A percentile compares a stretch with the other conserved stretches of the same genome.
These are phyloP conservation scores for Drosera capensis DNA, from an alignment of 148 eudicot genomes.

Conservation along the genomic window DNA sequence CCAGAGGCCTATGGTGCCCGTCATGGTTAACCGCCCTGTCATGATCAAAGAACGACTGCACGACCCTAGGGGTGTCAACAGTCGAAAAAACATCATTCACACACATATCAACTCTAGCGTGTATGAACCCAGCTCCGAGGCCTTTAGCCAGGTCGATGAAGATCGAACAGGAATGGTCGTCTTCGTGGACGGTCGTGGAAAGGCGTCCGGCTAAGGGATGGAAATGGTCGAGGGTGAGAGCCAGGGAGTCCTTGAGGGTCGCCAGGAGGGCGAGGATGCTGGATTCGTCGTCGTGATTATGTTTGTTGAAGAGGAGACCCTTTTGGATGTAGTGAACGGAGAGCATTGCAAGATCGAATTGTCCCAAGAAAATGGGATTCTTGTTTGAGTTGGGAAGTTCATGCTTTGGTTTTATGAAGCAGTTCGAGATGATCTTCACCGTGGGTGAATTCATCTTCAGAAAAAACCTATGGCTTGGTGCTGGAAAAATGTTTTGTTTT, in stretches of 20 bases:
- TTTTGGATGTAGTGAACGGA: conserved; percentile 11
- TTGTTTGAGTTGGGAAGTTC: too few relatives aligned
- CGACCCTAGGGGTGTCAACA: conserved; percentile 4
- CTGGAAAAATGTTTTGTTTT: too few relatives aligned
- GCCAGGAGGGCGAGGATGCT: background rate
- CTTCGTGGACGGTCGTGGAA: background rate
- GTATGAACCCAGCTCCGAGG: conserved; percentile 8
- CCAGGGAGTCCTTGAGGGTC: conserved; percentile 5
- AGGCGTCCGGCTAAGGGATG: conserved; percentile 7
- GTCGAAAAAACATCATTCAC: conserved; percentile 4
- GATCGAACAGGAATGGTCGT: conserved; percentile 1
- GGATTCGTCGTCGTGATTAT: background rate
- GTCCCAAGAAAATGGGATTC: too few relatives aligned
- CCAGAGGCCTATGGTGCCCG: conserved; percentile 13
- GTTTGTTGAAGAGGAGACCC: conserved; percentile 7
- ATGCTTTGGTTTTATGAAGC: too few relatives aligned
- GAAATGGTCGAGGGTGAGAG: conserved; percentile 7
- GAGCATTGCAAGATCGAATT: conserved; percentile 3
- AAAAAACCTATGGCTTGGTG: too few relatives aligned
- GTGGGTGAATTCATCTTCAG: too few relatives aligned
- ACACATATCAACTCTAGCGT: conserved; percentile 2
- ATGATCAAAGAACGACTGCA: conserved; percentile 11
- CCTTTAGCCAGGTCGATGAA: conserved; percentile 6
- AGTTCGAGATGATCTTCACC: too few relatives aligned
- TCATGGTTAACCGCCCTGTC: conserved; percentile 17